Evolutionary conservation across 768 basidiomycete genomes (phyloP), one percentile per base, ranked within the genome.

Genomic region (Suillus alpinus): DNA sequence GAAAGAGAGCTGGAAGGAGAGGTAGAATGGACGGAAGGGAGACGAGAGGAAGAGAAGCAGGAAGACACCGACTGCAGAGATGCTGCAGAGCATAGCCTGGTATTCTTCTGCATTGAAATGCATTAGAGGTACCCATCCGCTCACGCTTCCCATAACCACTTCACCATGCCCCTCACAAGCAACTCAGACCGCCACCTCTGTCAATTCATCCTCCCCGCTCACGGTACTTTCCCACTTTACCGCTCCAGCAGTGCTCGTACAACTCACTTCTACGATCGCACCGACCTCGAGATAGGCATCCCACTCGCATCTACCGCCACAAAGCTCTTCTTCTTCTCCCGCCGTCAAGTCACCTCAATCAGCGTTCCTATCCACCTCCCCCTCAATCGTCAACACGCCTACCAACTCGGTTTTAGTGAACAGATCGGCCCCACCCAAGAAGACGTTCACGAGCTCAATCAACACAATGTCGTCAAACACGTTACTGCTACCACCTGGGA

Each of bases 61-160:
- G n/a, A n/a, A n/a, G n/a, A n/a, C n/a, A n/a, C n/a, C n/a, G n/a
- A n/a, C n/a, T n/a, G n/a, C n/a, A n/a, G n/a, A n/a, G n/a, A n/a
- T n/a, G n/a, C n/a, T n/a, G n/a, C n/a, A n/a, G n/a, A n/a, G n/a
- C n/a, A n/a, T 77, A 65, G 73, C 61, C 66, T 72, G 59, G 59
- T 82, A 72, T 74, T 80, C 66, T 52, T 26, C 13, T 41, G 67
- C 74, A 4, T 64, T 78, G 56, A 62, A 58, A 20, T 66, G 62
- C 49, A 66, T 80, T 55, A 71, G 78, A 59, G 85, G 78, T 91
- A 89, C 67, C 73, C 85, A 1, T 71, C 82, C 4, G 77, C 84
- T 41, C 76, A 82, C 44, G 86, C 86, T 0, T 87, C 90, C 0
- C 84, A 87, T 14, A 76, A 82, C 59, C 86, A 89, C 67, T 86